Percentiles rank a stretch among this genome's conserved stretches.
Evolutionary conservation across 768 basidiomycete genomes (phyloP).

Genomic region (Rhodocollybia butyracea): DNA sequence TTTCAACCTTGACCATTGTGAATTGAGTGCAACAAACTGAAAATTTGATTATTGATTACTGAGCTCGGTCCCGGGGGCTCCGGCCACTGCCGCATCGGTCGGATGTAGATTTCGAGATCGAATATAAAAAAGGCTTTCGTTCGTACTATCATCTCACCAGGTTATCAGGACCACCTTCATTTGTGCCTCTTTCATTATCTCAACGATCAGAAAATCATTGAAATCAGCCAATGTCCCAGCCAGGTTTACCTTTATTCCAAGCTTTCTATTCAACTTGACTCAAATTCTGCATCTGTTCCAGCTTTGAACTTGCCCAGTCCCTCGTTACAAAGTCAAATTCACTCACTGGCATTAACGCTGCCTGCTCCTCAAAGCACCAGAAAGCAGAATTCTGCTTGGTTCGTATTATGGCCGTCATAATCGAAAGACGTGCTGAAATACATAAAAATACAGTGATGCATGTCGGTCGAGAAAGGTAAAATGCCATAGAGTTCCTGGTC

Average conservation of each 20-base stretch:
- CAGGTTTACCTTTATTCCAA: neutral
- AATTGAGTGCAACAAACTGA: constrained; percentile 6
- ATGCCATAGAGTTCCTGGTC: constrained; percentile 77
- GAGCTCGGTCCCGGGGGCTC: too few relatives aligned
- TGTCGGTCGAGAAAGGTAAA: constrained; percentile 91
- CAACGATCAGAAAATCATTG: neutral
- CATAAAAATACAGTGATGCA: too few relatives aligned
- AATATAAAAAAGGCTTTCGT: constrained; percentile 1
- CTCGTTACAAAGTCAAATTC: constrained; percentile 77
- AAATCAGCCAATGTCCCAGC: constrained; percentile 4
- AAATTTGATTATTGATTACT: neutral
- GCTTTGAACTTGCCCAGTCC: constrained; percentile 62
- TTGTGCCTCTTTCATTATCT: neutral
- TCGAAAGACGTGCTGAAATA: too few relatives aligned
- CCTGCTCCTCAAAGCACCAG: too few relatives aligned
- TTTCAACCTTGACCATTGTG: constrained; percentile 91
- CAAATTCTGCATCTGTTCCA: too few relatives aligned
- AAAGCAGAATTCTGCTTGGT: constrained; percentile 95
- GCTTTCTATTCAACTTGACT: neutral
- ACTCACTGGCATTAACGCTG: constrained; percentile 69
- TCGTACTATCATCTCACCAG: neutral
- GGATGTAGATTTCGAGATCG: constrained; percentile 4
- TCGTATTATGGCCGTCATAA: too few relatives aligned
- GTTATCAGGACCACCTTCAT: neutral
- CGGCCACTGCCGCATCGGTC: neutral